Base-by-base conservation (phyloP, 1,139 yeast species). In the Nakaseomyces uthaithaninus region DNA sequence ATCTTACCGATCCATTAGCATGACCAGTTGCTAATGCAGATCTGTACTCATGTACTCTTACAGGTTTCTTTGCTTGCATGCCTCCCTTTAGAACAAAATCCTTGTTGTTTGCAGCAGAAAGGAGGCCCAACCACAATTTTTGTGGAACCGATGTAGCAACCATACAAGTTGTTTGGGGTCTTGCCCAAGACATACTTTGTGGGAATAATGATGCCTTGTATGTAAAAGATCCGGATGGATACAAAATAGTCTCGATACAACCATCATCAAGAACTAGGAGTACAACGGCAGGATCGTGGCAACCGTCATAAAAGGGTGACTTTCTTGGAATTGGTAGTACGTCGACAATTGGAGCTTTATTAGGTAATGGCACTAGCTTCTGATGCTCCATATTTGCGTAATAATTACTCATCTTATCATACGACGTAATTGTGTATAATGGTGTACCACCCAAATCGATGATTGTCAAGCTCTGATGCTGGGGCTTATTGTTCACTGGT, bases 391-490 rank as follows among this genome's bases (percentile, higher is more conserved):
- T 94, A 33, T 66, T 68, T 0, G 82, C 67, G 59, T 86, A 93
- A 53, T 79, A 86, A 33, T 72, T 73, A 10, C 82, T 81, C 80
- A 87, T 93, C 41, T 78, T 78, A 12, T 80, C 84, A 57, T 85
- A 84, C 0, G 95, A 80, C 0, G 95, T 81, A 43, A 87, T 64
- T 2, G 89, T 72, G 47, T 85, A 84, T 41, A 77, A 74, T 26
- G 94, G 82, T 8, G 95, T 85, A 19, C 71, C 68, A 1, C 96
- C 96, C 53, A 85, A 82, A 49, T 86, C 86, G 45, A 89, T 64
- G 42, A 80, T 66, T 5, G 78, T 72, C 8, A 89, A 53, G 23
- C 76, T 74, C 48, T 75, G 77, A 0, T 78, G 77, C 8, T 69
- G 30, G 3, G 38, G 31, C 9, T 27, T 27, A 15, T 27, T 19